These are phyloP conservation scores for Ormosia emarginata DNA, from an alignment of 306 rosid species.

Conservation along the genomic window DNA sequence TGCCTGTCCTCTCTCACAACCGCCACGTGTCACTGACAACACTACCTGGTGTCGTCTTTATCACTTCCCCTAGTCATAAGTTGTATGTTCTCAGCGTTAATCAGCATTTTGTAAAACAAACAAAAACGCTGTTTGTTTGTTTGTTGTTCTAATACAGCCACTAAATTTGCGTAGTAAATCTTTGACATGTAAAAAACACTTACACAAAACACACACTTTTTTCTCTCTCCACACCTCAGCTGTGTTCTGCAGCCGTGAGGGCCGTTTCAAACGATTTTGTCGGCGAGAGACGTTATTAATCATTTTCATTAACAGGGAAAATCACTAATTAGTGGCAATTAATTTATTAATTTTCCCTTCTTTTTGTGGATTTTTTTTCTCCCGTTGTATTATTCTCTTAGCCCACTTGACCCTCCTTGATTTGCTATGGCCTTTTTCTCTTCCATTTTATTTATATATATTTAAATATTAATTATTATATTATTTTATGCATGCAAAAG, in stretches of 20 bases:
- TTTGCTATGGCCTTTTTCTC: neutral
- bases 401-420: neutral
- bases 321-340: conserved; percentile 51
- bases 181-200: conserved; percentile 14
- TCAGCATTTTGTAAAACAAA: conserved; percentile 1
- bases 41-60: neutral
- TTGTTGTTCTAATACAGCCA: neutral
- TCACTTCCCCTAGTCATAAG: neutral
- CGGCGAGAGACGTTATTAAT: conserved; percentile 87
- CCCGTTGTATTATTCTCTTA: neutral
- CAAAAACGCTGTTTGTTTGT: neutral
- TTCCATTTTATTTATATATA: neutral
- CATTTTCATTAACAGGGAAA: conserved; percentile 37
- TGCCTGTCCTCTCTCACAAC: neutral
- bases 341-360: conserved; percentile 29
- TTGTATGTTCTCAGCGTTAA: neutral
- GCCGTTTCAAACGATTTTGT: conserved; percentile 76
- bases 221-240: neutral
- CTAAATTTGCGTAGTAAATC: neutral
- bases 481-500: conserved; percentile 26
- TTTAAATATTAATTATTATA: neutral
- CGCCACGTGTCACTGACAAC: neutral
- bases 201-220: neutral
- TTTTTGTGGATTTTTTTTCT: neutral
- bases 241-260: conserved; percentile 28